phyloP scores from a whole-genome alignment of 345 rosid genomes.

The Populus davidiana region DNA sequence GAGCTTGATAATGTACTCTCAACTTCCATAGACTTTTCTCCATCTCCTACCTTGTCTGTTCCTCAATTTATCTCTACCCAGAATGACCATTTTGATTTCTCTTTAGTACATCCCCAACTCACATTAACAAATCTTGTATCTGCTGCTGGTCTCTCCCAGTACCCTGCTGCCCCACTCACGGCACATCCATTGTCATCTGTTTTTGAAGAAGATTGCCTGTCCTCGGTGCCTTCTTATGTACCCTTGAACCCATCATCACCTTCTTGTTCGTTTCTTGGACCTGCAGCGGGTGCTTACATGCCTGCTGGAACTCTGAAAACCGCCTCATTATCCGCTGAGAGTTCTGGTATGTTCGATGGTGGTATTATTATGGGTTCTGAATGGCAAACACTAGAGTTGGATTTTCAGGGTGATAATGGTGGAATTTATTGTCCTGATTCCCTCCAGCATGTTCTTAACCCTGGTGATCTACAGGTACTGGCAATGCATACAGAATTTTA shows the following conservation, averaged over 20 bases:
- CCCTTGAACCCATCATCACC: slow-evolving; percentile 60
- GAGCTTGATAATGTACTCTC: slow-evolving; percentile 75
- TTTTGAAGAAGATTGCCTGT: slow-evolving; percentile 71
- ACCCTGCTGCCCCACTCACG: slow-evolving; percentile 27
- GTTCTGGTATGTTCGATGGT: slow-evolving; percentile 37
- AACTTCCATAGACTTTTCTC: slow-evolving; percentile 75
- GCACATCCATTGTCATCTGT: slow-evolving; percentile 38
- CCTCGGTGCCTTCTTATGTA: slow-evolving; percentile 62
- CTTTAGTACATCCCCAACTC: slow-evolving; percentile 43
- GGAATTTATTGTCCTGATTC: slow-evolving; percentile 58
- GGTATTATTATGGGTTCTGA: slow-evolving; percentile 43
- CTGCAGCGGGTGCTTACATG: slow-evolving; percentile 42
- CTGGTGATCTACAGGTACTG: slow-evolving; percentile 66
- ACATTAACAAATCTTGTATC: slow-evolving; percentile 25
- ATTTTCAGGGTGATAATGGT: slow-evolving; percentile 61
- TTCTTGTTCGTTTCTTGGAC: slow-evolving; percentile 45
- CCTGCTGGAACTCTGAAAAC: slow-evolving; percentile 36
- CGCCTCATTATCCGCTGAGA: slow-evolving; percentile 41
- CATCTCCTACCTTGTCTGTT: slow-evolving; percentile 52
- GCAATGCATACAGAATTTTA: neutral
- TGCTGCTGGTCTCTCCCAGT: slow-evolving; percentile 33
- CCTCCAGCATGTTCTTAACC: slow-evolving; percentile 43
- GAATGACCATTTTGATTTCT: slow-evolving; percentile 55
- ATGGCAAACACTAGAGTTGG: slow-evolving; percentile 49
- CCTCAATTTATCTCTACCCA: slow-evolving; percentile 42